A percentile compares a stretch with the other conserved stretches of the same genome.
These are phyloP conservation scores for Calonectria ilicicola DNA, from an alignment of 2,329 filamentous ascomycete species.

Conservation along the genomic window DNA sequence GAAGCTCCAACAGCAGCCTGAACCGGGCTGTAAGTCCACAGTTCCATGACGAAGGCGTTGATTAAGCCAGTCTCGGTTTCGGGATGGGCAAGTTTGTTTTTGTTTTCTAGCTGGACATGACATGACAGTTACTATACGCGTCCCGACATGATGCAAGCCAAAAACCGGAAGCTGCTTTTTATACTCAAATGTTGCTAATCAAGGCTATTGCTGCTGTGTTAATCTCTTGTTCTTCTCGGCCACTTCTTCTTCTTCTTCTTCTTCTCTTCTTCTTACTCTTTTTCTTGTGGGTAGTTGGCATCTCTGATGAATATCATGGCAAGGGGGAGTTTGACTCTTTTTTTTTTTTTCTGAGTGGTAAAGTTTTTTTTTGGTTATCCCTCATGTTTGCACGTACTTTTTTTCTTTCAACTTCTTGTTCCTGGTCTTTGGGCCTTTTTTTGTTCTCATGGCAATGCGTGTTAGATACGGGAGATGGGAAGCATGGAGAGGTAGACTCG, in stretches of 20 bases:
- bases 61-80: conserved; percentile 35
- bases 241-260: background rate
- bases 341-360: conserved; percentile 7
- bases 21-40: conserved; percentile 35
- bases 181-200: background rate
- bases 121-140: background rate
- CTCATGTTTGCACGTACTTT: conserved; percentile 18
- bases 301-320: conserved; percentile 24
- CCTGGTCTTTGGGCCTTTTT: background rate
- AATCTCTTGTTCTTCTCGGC: background rate
- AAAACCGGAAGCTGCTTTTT: background rate
- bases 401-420: conserved; percentile 1
- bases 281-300: conserved; percentile 3
- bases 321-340: conserved; percentile 11
- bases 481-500: background rate
- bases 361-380: background rate
- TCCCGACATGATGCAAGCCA: background rate
- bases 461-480: background rate
- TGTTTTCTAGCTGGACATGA: background rate
- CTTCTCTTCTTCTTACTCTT: background rate
- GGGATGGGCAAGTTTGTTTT: background rate
- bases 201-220: background rate
- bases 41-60: conserved; percentile 48
- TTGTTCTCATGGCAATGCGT: background rate
- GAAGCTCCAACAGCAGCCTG: conserved; percentile 41